These are phyloP conservation scores for Moesziomyces antarcticus DNA, from an alignment of 1,284 basidiomycete species.

Conservation along the genomic window DNA sequence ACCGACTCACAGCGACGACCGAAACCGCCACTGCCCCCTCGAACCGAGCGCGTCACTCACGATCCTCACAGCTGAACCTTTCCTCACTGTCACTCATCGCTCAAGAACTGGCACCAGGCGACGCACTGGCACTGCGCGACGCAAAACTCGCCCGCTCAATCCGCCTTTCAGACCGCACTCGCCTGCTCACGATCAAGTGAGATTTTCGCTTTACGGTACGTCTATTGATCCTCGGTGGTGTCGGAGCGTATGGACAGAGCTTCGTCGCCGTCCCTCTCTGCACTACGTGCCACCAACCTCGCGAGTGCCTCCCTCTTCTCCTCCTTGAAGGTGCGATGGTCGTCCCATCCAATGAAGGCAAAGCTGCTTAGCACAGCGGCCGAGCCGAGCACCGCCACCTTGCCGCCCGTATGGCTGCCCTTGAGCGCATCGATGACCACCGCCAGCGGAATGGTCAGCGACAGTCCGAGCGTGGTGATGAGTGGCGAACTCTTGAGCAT, in stretches of 20 bases:
- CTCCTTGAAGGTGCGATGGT: conserved; percentile 22
- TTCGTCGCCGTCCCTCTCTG: not conserved
- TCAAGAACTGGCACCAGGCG: no score
- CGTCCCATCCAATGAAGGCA: conserved; percentile 44
- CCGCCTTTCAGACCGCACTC: no score
- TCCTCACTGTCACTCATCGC: no score
- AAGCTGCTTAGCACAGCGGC: conserved; percentile 57
- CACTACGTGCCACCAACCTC: not conserved
- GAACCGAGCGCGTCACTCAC: no score
- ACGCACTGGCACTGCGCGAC: no score
- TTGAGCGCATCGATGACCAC: conserved; percentile 82
- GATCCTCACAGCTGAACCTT: no score
- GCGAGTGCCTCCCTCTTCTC: conserved; percentile 13
- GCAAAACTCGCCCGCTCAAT: no score
- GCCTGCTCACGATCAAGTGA: no score
- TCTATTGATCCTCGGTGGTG: no score
- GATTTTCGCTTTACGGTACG: no score
- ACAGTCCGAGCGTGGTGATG: conserved; percentile 91
- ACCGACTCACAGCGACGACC: no score
- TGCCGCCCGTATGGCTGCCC: conserved; percentile 66
- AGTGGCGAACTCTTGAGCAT: conserved; percentile 93
- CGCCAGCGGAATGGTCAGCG: conserved; percentile 92
- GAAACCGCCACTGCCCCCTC: no score
- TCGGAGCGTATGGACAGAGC: not conserved
- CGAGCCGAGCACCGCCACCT: conserved; percentile 49